Percentiles rank a stretch among this genome's conserved stretches.
These are phyloP conservation scores for Naganishia onofrii DNA, from an alignment of 768 basidiomycete species.

Conservation along the genomic window DNA sequence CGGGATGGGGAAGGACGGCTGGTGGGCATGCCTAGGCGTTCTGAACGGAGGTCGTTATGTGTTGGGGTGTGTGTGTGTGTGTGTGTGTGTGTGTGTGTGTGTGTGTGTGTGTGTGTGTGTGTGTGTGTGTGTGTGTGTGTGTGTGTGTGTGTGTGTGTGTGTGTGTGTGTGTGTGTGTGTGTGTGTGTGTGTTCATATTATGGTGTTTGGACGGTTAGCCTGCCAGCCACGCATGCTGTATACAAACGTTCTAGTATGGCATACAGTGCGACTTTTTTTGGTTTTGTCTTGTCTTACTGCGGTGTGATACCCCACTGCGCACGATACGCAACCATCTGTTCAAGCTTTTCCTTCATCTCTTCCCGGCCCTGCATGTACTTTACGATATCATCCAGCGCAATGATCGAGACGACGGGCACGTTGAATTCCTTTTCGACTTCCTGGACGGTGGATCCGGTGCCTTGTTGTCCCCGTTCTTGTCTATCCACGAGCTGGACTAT, in stretches of 20 bases:
- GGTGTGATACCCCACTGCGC: conserved; percentile 61
- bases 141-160: no score
- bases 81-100: no score
- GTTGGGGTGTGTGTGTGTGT: no score
- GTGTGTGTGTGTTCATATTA: no score
- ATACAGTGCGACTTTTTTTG: no score
- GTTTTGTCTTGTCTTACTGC: not conserved
- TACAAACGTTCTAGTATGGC: no score
- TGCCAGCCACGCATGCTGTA: no score
- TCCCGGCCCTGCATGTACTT: conserved; percentile 73
- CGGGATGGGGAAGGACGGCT: conserved; percentile 49
- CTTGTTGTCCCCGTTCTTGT: conserved; percentile 72
- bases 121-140: no score
- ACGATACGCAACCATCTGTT: conserved; percentile 73
- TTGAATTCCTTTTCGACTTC: conserved; percentile 73
- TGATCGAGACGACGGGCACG: conserved; percentile 72
- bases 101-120: no score
- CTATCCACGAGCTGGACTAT: conserved; percentile 83
- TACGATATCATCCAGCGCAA: conserved; percentile 82
- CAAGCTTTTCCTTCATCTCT: conserved; percentile 61
- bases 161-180: no score
- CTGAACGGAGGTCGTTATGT: no score
- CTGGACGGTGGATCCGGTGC: conserved; percentile 66
- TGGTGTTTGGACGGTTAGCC: no score
- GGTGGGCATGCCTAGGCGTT: conserved; percentile 44